These are phyloP conservation scores for Solanum stenotomum DNA, from an alignment of 257 asterid genomes.

Conservation along the genomic window DNA sequence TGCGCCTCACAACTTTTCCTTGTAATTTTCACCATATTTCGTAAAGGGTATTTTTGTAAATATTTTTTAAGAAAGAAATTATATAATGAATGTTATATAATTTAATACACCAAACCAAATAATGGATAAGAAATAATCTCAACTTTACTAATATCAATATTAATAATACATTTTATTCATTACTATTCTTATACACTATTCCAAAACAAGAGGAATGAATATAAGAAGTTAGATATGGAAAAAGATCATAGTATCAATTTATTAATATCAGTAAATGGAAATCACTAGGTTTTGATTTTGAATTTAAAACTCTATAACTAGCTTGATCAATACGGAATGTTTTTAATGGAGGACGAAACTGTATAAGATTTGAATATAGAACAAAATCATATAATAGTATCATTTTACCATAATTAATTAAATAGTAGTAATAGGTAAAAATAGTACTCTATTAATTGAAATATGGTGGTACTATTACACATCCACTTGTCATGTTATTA, in stretches of 20 bases:
- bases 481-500: neutral
- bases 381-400: neutral
- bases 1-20: neutral
- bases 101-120: no score
- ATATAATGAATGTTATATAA: no score
- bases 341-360: neutral
- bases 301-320: neutral
- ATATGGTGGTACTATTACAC: neutral
- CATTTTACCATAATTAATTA: neutral
- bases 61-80: no score
- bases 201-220: neutral
- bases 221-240: neutral
- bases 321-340: neutral
- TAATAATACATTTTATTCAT: no score
- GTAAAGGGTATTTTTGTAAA: no score
- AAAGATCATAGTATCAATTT: neutral
- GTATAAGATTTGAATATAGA: neutral
- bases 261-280: neutral
- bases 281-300: neutral
- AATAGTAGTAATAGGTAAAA: neutral
- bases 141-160: no score
- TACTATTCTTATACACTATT: neutral
- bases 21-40: no score
- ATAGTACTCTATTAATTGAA: neutral
- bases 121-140: neutral